Evolutionary conservation across 129 eudicot species (phyloP).

Genomic region (Silybum marianum): DNA sequence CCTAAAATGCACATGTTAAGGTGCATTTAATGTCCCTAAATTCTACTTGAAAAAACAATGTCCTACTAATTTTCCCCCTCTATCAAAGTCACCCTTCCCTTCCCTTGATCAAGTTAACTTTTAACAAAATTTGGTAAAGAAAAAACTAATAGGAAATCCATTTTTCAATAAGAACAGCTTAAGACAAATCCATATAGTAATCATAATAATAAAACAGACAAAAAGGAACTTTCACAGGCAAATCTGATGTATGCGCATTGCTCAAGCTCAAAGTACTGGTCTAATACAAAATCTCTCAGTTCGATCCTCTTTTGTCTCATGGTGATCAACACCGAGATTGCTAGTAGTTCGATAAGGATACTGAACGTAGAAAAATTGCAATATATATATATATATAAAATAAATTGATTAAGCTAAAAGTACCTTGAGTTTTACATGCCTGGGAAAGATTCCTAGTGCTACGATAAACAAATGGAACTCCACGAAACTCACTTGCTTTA

Average conservation of each 20-base stretch:
- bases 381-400: background rate
- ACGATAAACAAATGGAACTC: slow-evolving; percentile 46
- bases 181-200: background rate
- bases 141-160: background rate
- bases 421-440: slow-evolving; percentile 45
- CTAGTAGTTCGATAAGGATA: background rate
- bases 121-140: background rate
- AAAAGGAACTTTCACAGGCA: slow-evolving; percentile 4
- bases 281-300: slow-evolving; percentile 1
- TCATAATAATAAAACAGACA: background rate
- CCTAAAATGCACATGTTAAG: background rate
- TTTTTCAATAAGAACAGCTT: background rate
- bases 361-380: background rate
- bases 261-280: slow-evolving; percentile 3
- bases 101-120: background rate
- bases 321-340: background rate
- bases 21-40: background rate
- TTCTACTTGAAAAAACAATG: background rate
- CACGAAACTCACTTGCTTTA: slow-evolving; percentile 64
- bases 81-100: slow-evolving; percentile 1
- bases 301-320: background rate
- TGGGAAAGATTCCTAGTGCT: slow-evolving; percentile 30
- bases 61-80: background rate
- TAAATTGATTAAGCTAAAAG: background rate
- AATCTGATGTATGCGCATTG: background rate